Evolutionary conservation across 169 alveolate genomes (phyloP), one percentile per base, ranked within the genome.

Genomic region (Plasmodium gallinaceum): DNA sequence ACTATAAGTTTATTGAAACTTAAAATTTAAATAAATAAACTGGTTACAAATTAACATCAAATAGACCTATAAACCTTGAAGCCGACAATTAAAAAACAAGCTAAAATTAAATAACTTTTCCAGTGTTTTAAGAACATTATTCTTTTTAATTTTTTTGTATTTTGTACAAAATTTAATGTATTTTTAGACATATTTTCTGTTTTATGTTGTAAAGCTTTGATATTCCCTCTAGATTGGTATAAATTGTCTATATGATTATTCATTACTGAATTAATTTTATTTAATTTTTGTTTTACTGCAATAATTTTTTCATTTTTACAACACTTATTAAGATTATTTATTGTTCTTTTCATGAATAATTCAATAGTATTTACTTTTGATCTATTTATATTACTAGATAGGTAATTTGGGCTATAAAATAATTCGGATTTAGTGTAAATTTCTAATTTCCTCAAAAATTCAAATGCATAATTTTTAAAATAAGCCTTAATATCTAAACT

Each of bases 141-240:
- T 66, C 91, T 83, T 68, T 83, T 83, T 71, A 83, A 83, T 68
- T 62, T 60, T 62, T 83, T 83, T 7, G 69, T 83, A 69, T 83
- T 83, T 57, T 83, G 83, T 16, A 46, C 91, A 83, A 83, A 83
- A 72, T 83, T 69, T 32, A 83, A 83, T 1, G 91, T 83, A 39
- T 83, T 83, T 83, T 83, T 83, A 2, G 91, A 83, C 91, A 83
- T 83, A 18, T 83, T 37, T 43, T 83, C 85, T 12, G 91, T 83
- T 60, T 83, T 83, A 83, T 83, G 54, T 46, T 83, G 76, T 37
- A 83, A 71, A 7, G 91, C 91, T 68, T 62, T 60, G 39, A 83
- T 83, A 32, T 83, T 68, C 57, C 91, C 83, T 54, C 91, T 52
- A 26, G 91, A 68, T 20, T 83, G 71, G 7, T 83, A 83, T 20